Percentiles rank a stretch among this genome's conserved stretches.
Conservation (phyloP, 345 rosid genomes). For the Eucalyptus urophylla region DNA sequence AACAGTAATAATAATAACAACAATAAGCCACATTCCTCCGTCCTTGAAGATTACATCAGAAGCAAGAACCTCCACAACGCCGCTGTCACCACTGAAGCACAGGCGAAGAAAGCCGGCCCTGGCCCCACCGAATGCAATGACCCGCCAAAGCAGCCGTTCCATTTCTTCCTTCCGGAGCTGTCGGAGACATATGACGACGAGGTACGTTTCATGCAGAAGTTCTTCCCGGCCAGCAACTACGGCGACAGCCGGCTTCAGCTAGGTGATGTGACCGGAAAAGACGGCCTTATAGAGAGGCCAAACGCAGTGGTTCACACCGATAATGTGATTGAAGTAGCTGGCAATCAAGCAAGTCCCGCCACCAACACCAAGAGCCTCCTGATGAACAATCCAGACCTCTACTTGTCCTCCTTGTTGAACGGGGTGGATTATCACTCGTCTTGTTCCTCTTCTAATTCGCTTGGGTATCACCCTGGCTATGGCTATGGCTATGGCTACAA, state of each 20-base stretch:
- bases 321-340: not conserved
- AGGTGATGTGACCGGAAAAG: not conserved
- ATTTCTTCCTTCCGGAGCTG: slow-evolving; percentile 22
- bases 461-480: not conserved
- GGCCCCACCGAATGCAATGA: slow-evolving; percentile 18
- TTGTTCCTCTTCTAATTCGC: not conserved
- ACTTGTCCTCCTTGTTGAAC: slow-evolving; percentile 43
- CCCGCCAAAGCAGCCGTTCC: slow-evolving; percentile 8
- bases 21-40: slow-evolving; percentile 29
- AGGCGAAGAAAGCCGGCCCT: not conserved
- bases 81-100: not conserved
- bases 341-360: not conserved
- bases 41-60: slow-evolving; percentile 79
- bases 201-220: slow-evolving; percentile 47
- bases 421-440: slow-evolving; percentile 10
- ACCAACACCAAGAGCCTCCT: not conserved
- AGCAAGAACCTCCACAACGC: slow-evolving; percentile 15
- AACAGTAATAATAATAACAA: slow-evolving; percentile 1
- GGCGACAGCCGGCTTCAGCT: not conserved
- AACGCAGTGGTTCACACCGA: not conserved
- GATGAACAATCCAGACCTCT: slow-evolving; percentile 30
- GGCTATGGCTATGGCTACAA: not conserved
- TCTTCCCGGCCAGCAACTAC: slow-evolving; percentile 22
- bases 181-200: slow-evolving; percentile 49
- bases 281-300: not conserved